phyloP scores from a whole-genome alignment of 352 stramenopile genomes.

The Achlya hypogyna region DNA sequence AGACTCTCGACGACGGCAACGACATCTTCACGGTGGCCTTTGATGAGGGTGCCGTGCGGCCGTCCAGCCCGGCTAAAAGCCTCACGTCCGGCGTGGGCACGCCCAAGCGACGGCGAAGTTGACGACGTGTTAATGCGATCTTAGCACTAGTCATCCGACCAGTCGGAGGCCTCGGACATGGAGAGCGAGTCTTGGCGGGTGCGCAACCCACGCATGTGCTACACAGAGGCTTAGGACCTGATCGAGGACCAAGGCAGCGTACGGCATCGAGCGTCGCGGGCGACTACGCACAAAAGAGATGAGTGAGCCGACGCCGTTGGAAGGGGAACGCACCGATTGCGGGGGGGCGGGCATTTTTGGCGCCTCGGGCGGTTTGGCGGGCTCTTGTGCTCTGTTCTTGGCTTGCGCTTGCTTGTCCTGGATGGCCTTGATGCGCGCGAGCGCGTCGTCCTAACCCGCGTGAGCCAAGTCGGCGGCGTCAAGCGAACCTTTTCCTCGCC shows the following conservation, averaged over 20 bases:
- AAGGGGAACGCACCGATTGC: conserved; percentile 50
- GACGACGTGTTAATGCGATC: not conserved
- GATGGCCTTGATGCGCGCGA: conserved; percentile 73
- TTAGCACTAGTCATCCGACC: conserved; percentile 61
- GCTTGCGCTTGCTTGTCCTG: conserved; percentile 51
- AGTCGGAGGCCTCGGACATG: conserved; percentile 79
- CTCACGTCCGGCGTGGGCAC: conserved; percentile 6
- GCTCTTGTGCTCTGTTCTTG: conserved; percentile 31
- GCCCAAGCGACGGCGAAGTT: conserved; percentile 4
- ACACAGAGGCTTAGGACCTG: not conserved
- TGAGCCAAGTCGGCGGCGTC: not conserved
- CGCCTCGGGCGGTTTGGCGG: conserved; percentile 23
- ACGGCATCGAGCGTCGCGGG: not conserved
- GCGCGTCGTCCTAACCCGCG: conserved; percentile 36
- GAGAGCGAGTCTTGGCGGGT: conserved; percentile 64
- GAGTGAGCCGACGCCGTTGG: conserved; percentile 29
- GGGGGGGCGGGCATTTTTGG: conserved; percentile 43
- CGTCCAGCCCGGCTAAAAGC: not conserved
- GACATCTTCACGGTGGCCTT: conserved; percentile 7
- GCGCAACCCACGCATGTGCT: conserved; percentile 82
- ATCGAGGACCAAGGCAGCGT: conserved; percentile 4
- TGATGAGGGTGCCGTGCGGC: not conserved
- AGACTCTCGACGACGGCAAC: not conserved
- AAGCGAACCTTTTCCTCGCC: conserved; percentile 41
- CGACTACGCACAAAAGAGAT: conserved; percentile 1